A percentile compares a stretch with the other conserved stretches of the same genome.
These are phyloP conservation scores for Spirogloea muscicola DNA, from an alignment of 139 green algal species.

Conservation along the genomic window DNA sequence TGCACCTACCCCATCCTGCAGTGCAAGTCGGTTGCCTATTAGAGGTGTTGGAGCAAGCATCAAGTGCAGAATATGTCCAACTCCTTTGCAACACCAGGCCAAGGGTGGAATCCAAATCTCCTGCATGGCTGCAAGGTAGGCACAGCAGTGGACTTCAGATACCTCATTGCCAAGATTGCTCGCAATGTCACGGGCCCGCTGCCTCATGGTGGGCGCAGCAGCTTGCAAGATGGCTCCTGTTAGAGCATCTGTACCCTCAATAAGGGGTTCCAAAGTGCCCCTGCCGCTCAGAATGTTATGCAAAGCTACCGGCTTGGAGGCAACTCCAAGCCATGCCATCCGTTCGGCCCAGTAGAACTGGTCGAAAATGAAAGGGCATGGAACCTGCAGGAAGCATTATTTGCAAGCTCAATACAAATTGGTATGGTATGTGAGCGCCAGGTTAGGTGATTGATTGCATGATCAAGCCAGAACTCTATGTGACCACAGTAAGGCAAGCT, in stretches of 20 bases:
- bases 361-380: slow-evolving; percentile 45
- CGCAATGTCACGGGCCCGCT: no score
- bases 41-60: no score
- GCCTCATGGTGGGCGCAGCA: no score
- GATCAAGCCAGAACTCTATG: neutral
- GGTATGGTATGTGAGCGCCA: neutral
- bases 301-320: neutral
- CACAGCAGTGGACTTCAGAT: no score
- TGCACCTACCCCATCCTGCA: no score
- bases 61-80: no score
- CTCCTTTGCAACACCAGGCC: no score
- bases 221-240: neutral
- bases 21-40: no score
- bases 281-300: slow-evolving; percentile 7
- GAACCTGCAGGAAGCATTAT: slow-evolving; percentile 20
- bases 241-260: neutral
- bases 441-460: neutral
- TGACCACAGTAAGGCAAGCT: neutral
- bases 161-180: no score
- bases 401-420: neutral
- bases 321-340: slow-evolving; percentile 37
- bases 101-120: no score
- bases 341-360: slow-evolving; percentile 48
- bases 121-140: no score
- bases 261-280: neutral